Conservation (phyloP, 2,329 filamentous ascomycete species). For the Epicoccum sorghinum region DNA sequence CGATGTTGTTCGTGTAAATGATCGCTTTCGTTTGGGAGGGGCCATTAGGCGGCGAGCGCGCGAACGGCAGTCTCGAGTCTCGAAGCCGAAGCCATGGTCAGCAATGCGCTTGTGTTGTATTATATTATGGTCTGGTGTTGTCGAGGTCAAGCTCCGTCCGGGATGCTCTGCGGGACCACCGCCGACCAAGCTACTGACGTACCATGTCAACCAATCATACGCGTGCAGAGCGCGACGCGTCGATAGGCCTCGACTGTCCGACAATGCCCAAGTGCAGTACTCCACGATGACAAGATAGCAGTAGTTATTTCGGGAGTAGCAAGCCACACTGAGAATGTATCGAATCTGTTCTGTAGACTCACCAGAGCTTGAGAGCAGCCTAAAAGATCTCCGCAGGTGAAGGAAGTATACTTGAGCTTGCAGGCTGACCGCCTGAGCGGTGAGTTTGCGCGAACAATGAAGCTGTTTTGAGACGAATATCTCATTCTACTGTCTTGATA, state of each 20-base stretch:
- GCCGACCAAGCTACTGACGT: constrained; percentile 13
- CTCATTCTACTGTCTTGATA: no score
- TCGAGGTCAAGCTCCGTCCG: not conserved
- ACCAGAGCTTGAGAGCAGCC: no score
- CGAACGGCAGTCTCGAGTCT: constrained; percentile 5
- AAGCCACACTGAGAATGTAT: no score
- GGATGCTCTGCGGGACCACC: constrained; percentile 8
- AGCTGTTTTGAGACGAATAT: no score
- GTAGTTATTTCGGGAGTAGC: no score
- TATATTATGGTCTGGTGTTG: constrained; percentile 1
- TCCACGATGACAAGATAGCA: no score
- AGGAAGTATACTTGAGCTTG: no score
- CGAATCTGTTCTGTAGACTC: no score
- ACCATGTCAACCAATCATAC: constrained; percentile 18
- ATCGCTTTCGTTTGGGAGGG: constrained; percentile 31
- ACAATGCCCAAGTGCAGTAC: not conserved
- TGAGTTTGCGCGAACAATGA: no score
- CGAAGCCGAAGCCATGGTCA: constrained; percentile 29
- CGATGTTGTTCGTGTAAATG: constrained; percentile 13
- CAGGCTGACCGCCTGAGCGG: no score
- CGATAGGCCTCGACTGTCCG: not conserved
- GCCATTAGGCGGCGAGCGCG: constrained; percentile 37
- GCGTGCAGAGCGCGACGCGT: constrained; percentile 10
- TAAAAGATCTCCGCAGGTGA: no score
- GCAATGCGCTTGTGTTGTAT: constrained; percentile 1